Evolutionary conservation across 306 rosid species (phyloP), one percentile per base, ranked within the genome.

Genomic region (Crataegus laevigata): DNA sequence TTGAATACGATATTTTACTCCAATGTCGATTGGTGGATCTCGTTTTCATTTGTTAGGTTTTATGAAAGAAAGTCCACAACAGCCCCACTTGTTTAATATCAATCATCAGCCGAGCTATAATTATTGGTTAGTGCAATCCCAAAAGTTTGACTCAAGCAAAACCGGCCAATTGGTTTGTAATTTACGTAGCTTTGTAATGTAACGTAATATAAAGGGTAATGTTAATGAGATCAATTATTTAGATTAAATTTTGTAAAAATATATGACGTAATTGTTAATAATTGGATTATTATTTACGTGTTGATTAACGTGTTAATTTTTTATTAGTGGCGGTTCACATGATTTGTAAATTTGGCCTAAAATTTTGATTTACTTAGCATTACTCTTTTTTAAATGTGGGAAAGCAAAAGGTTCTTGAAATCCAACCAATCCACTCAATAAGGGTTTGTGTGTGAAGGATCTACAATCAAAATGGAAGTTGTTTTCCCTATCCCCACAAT

Each of bases 401-500:
- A 75, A 65, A 72, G 55, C 1, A 58, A 76, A 24, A 19, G 74
- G 34, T 29, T 40, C 28, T 8, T 11, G 43, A 74, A 24, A 34
- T 29, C 77, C 63, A 10, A 68, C 25, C 60, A 40, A 54, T 62
- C 42, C 76, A 69, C 76, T 79, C 57, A 68, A 58, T 29, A 22
- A 30, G 29, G 45, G 24, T 26, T 32, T 1, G 47, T 25, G 15
- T n/a, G 58, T 24, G 54, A 47, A 59, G 32, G 22, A 28, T 42
- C 38, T 12, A n/a, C 10, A 22, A 60, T 51, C 50, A 47, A 64
- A 71, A 36, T 75, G 72, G 36, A 71, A 32, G 71, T 21, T 50
- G 70, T 42, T 66, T 76, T 76, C 84, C 68, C 24, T 40, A 58
- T 81, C 84, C 81, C 77, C 75, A 71, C 74, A 76, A 65, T 2